A percentile compares a stretch with the other conserved stretches of the same genome.
Evolutionary conservation across 768 basidiomycete genomes (phyloP).

Genomic region (Cystofilobasidium ferigula): DNA sequence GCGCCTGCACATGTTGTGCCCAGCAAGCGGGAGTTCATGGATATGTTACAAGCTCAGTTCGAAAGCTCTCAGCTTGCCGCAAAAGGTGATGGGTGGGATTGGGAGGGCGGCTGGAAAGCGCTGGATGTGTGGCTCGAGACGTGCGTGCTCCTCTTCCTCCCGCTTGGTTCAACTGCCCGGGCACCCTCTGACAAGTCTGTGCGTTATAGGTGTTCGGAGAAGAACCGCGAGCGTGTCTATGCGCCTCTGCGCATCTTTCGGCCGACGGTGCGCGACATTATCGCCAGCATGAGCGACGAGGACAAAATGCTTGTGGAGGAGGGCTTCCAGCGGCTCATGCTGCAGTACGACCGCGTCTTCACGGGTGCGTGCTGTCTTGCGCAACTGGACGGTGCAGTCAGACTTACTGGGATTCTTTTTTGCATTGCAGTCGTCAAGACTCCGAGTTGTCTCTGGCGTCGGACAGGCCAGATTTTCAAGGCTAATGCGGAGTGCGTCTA

Average conservation of each 20-base stretch:
- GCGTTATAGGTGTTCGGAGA: slow-evolving; percentile 58
- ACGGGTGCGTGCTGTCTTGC: slow-evolving; percentile 34
- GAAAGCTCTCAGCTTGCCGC: slow-evolving; percentile 13
- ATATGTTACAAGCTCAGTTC: slow-evolving; percentile 12
- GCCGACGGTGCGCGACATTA: slow-evolving; percentile 37
- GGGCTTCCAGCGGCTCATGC: slow-evolving; percentile 84
- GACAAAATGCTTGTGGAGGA: slow-evolving; percentile 97
- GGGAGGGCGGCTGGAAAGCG: slow-evolving; percentile 60
- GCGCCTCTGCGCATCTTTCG: slow-evolving; percentile 7
- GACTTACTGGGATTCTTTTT: no score
- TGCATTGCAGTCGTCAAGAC: slow-evolving; percentile 70
- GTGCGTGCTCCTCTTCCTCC: slow-evolving; percentile 42
- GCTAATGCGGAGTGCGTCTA: slow-evolving; percentile 62
- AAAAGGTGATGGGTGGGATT: slow-evolving; percentile 15
- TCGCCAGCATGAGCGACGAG: slow-evolving; percentile 35
- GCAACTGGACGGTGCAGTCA: no score
- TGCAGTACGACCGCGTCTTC: slow-evolving; percentile 79
- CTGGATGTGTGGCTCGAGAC: slow-evolving; percentile 85
- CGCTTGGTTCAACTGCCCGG: not conserved
- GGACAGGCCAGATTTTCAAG: slow-evolving; percentile 98
- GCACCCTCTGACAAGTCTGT: slow-evolving; percentile 2
- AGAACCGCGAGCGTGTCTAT: slow-evolving; percentile 46
- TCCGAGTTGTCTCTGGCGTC: slow-evolving; percentile 88
- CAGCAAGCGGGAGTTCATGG: slow-evolving; percentile 2
- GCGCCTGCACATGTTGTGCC: not conserved